These are phyloP conservation scores for Trametes coccinea DNA, from an alignment of 768 basidiomycete genomes.

Conservation along the genomic window DNA sequence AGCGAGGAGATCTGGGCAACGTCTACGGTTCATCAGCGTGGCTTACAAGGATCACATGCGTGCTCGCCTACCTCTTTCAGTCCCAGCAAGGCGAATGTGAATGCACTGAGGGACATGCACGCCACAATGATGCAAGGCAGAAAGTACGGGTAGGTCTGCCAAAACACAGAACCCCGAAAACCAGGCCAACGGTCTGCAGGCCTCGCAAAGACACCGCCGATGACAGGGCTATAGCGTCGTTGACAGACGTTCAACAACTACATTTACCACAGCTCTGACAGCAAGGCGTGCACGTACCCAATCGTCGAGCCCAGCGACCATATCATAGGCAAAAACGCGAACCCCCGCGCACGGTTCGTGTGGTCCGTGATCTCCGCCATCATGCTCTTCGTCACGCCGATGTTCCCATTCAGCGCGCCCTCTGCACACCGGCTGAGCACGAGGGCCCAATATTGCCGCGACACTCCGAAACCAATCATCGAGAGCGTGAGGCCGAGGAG, in stretches of 20 bases:
- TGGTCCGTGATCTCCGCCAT: conserved; percentile 36
- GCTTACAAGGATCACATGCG: no score
- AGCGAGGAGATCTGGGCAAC: conserved; percentile 3
- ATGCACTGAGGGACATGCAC: conserved; percentile 23
- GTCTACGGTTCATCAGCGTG: neutral
- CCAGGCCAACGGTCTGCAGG: conserved; percentile 57
- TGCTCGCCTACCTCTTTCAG: conserved; percentile 28
- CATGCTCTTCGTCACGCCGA: conserved; percentile 49
- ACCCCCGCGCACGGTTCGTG: conserved; percentile 31
- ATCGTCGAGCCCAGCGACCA: conserved; percentile 28
- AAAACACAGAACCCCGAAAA: conserved; percentile 47
- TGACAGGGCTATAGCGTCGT: conserved; percentile 46
- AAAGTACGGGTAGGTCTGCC: conserved; percentile 52
- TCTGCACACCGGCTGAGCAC: conserved; percentile 27
- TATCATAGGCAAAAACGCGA: conserved; percentile 28
- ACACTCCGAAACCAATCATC: conserved; percentile 34
- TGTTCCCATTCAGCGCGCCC: conserved; percentile 39
- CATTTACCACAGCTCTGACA: no score
- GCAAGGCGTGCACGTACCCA: conserved; percentile 22
- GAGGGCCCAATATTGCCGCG: conserved; percentile 28
- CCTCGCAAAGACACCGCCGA: conserved; percentile 56
- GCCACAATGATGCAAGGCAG: conserved; percentile 35
- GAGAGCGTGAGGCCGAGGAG: conserved; percentile 31
- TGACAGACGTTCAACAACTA: no score
- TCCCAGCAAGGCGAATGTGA: conserved; percentile 18